phyloP scores from a whole-genome alignment of 805 yeast genomes.

The Barnettozyma sp. region DNA sequence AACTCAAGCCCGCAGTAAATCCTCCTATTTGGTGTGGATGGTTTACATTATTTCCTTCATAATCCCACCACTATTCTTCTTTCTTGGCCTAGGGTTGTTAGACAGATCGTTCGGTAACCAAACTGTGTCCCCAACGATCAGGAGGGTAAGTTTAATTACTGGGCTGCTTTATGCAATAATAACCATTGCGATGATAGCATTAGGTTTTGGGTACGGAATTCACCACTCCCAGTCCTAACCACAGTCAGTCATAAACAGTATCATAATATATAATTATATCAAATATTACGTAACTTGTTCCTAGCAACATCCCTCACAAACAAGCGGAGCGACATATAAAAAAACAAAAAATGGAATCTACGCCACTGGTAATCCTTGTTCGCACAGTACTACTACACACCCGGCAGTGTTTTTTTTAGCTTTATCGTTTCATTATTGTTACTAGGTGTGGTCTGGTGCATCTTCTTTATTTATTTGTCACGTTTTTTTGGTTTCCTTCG shows the following conservation, averaged over 20 bases:
- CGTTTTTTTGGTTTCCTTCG: too few relatives aligned
- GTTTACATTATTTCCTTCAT: conserved; percentile 18
- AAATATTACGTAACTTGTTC: not conserved
- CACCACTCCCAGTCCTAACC: conserved; percentile 3
- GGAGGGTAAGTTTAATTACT: conserved; percentile 17
- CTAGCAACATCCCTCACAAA: not conserved
- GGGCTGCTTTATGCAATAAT: conserved; percentile 16
- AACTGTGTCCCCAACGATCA: conserved; percentile 8
- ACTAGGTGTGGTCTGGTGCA: too few relatives aligned
- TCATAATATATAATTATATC: too few relatives aligned
- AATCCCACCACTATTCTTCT: conserved; percentile 26
- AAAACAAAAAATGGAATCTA: too few relatives aligned
- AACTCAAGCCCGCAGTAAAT: too few relatives aligned
- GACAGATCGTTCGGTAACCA: conserved; percentile 13
- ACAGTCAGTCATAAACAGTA: too few relatives aligned
- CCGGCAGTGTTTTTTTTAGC: too few relatives aligned
- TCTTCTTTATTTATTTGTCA: too few relatives aligned
- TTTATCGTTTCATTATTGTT: too few relatives aligned
- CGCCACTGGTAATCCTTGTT: too few relatives aligned
- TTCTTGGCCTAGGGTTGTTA: conserved; percentile 23
- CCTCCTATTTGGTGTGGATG: conserved; percentile 7
- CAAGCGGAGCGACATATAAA: too few relatives aligned
- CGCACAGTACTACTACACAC: too few relatives aligned
- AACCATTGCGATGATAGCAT: conserved; percentile 34
- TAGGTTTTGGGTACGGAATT: conserved; percentile 34